Conservation (phyloP, 345 rosid genomes). For the Lepidium africanum region DNA sequence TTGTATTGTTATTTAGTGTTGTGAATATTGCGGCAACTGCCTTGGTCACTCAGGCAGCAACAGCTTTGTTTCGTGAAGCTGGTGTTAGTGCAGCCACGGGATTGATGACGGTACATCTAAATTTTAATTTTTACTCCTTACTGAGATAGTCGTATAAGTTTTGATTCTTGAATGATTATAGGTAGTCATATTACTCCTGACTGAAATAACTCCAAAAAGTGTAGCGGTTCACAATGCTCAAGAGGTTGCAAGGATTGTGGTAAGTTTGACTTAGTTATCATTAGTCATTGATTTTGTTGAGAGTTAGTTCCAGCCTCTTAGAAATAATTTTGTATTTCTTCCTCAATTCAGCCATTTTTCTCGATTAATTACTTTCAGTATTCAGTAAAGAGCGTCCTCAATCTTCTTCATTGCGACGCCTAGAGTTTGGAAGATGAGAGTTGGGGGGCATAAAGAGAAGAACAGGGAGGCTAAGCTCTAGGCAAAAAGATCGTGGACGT, state of each 20-base stretch:
- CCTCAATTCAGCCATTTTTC: no score
- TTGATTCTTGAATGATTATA: conserved; percentile 22
- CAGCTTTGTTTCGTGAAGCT: conserved; percentile 90
- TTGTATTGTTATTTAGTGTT: conserved; percentile 39
- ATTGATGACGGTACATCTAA: conserved; percentile 70
- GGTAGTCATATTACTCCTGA: conserved; percentile 88
- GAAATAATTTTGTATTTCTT: no score
- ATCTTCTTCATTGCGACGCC: no score
- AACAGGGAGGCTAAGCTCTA: no score
- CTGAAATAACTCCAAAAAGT: conserved; percentile 98
- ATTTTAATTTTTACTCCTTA: conserved; percentile 45
- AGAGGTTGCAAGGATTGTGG: conserved; percentile 92
- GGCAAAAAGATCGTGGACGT: no score
- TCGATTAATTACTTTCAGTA: no score
- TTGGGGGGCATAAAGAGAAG: no score
- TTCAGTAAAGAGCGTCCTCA: no score
- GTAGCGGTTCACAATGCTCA: conserved; percentile 91
- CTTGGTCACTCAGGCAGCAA: conserved; percentile 84
- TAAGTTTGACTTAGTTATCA: conserved; percentile 30
- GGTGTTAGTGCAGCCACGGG: conserved; percentile 97
- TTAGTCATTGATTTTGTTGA: background rate
- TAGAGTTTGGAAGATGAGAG: no score
- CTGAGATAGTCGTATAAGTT: conserved; percentile 39
- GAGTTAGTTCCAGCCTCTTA: no score
- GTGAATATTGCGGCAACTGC: conserved; percentile 93